Base-by-base conservation (phyloP, 306 rosid genomes). In the Prunus padus region DNA sequence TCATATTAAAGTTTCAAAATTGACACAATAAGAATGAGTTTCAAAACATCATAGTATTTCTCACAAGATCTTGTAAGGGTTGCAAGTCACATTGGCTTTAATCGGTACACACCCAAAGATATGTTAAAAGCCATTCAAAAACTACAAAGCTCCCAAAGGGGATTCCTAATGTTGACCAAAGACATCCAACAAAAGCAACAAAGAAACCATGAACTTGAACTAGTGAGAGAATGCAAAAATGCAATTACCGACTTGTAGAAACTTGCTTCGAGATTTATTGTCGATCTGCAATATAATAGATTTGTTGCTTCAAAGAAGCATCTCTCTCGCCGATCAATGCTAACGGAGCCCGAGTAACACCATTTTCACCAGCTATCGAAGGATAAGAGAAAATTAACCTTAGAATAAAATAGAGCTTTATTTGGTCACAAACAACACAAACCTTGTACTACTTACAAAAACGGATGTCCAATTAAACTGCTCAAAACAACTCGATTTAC, bases 161-260 rank as follows among this genome's bases (percentile, higher is more conserved):
- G 57, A 51, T 52, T 52, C 57, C 57, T 52, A 52, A 52, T 18
- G 57, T 52, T 52, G 57, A 52, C 57, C 57, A 52, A 52, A 52
- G 23, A 15, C 52, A 72, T 13, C 72, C 0, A 47, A 55, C 15
- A 40, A 5, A 46, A 76, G 8, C 20, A 80, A 37, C 25, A n/a
- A n/a, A 40, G 26, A 45, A 44, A 59, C 14, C 31, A 67, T 40
- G 55, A 65, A 49, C 18, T 72, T 23, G 46, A 26, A 46, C 4
- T 55, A 26, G 28, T 46, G 55, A n/a, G 15, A 16, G 67, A 71
- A 67, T 15, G 33, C 13, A 55, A 28, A 16, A 11, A 15, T 25
- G 15, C 11, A 79, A 59, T 40, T 62, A 90, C 96, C 84, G 19
- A 95, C 98, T 95, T 70, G 98, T 97, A 76, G 97, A 90, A 82